phyloP scores from a whole-genome alignment of 1,139 yeast genomes.

The Nakaseomyces kungkrabaensis region DNA sequence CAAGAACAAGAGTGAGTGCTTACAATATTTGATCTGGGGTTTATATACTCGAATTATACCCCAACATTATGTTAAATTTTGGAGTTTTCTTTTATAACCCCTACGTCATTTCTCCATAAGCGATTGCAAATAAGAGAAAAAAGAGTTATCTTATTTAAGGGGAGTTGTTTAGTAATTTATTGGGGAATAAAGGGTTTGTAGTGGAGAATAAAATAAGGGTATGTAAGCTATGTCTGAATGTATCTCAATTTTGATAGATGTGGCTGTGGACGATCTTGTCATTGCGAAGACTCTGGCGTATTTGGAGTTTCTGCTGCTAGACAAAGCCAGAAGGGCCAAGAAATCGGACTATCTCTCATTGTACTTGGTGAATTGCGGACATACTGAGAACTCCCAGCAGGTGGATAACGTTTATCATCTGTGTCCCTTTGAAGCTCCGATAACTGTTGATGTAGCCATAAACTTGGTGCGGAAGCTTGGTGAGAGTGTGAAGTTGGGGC shows the following conservation, averaged over 20 bases:
- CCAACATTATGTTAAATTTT: no score
- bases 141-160: not conserved
- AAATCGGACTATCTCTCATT: constrained; percentile 28
- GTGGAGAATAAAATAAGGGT: not conserved
- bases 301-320: constrained; percentile 20
- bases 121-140: no score
- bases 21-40: no score
- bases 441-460: constrained; percentile 10
- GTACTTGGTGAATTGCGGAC: constrained; percentile 23
- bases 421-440: constrained; percentile 20
- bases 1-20: no score
- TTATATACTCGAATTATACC: no score
- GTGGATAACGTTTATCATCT: constrained; percentile 23
- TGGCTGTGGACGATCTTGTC: not conserved
- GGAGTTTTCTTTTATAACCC: no score
- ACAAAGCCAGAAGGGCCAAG: constrained; percentile 20
- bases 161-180: not conserved
- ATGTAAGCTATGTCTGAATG: not conserved
- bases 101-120: no score
- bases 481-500: not conserved
- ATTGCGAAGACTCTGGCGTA: constrained; percentile 15
- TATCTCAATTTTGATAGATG: constrained; percentile 2
- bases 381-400: constrained; percentile 16
- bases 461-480: constrained; percentile 6
- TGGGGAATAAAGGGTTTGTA: not conserved